A percentile compares a stretch with the other conserved stretches of the same genome.
Evolutionary conservation across 2,329 filamentous ascomycete species (phyloP).

Genomic region (Coniochaeta pulveracea): DNA sequence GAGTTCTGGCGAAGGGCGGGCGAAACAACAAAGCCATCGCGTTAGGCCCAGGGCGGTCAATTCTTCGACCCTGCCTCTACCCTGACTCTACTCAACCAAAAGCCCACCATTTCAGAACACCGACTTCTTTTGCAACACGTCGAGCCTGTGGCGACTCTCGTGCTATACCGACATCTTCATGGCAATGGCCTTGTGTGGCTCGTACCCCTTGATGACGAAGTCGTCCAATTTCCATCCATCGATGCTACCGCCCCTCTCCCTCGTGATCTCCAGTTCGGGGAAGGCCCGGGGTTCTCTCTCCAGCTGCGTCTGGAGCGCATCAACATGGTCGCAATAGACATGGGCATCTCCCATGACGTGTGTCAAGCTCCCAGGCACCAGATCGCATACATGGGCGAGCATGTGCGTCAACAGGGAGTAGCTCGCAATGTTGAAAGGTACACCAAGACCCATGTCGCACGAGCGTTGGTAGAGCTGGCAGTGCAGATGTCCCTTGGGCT

Average conservation of each 20-base stretch:
- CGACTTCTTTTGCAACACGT: too few species aligned
- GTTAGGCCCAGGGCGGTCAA: too few species aligned
- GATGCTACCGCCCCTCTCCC: conserved; percentile 60
- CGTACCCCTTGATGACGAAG: conserved; percentile 77
- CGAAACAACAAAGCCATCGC: too few species aligned
- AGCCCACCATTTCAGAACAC: too few species aligned
- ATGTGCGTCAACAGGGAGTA: conserved; percentile 94
- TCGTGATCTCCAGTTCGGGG: conserved; percentile 62
- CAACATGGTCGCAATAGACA: conserved; percentile 86
- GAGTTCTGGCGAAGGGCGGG: too few species aligned
- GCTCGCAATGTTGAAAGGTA: conserved; percentile 94
- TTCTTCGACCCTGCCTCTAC: too few species aligned
- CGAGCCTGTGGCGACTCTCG: too few species aligned
- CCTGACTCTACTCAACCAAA: too few species aligned
- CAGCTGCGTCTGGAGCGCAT: conserved; percentile 73
- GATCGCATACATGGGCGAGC: conserved; percentile 75
- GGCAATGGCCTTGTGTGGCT: conserved; percentile 80
- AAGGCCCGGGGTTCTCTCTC: conserved; percentile 71
- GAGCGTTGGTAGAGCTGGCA: conserved; percentile 88
- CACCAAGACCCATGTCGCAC: conserved; percentile 94
- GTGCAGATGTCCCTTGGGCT: conserved; percentile 59
- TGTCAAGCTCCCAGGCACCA: conserved; percentile 77
- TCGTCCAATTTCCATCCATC: conserved; percentile 88
- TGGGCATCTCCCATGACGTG: conserved; percentile 99
- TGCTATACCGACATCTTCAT: conserved; percentile 99